A percentile compares a stretch with the other conserved stretches of the same genome.
Conservation (phyloP, 495 filamentous ascomycete genomes). For the Daldinia decipiens region DNA sequence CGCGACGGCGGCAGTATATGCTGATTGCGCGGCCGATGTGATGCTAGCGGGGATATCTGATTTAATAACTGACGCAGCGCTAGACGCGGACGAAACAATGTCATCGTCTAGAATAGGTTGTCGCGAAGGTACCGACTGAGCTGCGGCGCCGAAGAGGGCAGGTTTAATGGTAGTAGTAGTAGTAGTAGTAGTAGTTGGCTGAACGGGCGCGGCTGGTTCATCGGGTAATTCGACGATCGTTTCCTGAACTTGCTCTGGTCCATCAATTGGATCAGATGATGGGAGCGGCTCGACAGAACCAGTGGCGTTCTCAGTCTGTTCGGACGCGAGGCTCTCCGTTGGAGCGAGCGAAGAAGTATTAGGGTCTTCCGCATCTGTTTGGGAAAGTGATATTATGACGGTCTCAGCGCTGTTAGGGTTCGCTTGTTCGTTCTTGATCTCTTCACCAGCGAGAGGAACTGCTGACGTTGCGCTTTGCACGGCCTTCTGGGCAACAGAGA, state of each 20-base stretch:
- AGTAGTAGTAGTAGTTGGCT: slow-evolving; percentile 31
- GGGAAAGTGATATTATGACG: slow-evolving; percentile 37
- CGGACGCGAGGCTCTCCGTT: slow-evolving; percentile 26
- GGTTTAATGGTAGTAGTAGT: slow-evolving; percentile 50
- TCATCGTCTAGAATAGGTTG: slow-evolving; percentile 55
- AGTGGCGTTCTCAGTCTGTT: slow-evolving; percentile 26
- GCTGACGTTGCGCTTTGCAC: slow-evolving; percentile 40
- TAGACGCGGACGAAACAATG: slow-evolving; percentile 63
- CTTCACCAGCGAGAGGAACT: slow-evolving; percentile 23
- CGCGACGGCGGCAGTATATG: slow-evolving; percentile 69
- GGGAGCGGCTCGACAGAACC: slow-evolving; percentile 23
- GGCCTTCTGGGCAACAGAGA: slow-evolving; percentile 49
- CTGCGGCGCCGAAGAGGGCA: slow-evolving; percentile 57
- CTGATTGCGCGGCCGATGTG: slow-evolving; percentile 60
- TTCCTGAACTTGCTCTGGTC: slow-evolving; percentile 43
- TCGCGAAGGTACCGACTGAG: slow-evolving; percentile 56
- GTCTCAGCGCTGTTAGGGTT: slow-evolving; percentile 25
- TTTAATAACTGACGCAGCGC: slow-evolving; percentile 70
- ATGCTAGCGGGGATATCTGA: slow-evolving; percentile 51
- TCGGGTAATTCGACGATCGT: slow-evolving; percentile 38
- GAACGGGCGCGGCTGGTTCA: slow-evolving; percentile 30
- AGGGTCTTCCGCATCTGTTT: slow-evolving; percentile 15
- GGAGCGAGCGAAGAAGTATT: slow-evolving; percentile 34
- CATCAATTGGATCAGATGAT: slow-evolving; percentile 34
- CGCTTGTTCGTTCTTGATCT: slow-evolving; percentile 26